Evolutionary conservation across 495 filamentous ascomycete species (phyloP), one percentile per base, ranked within the genome.

Genomic region (Trichoderma asperelloides): DNA sequence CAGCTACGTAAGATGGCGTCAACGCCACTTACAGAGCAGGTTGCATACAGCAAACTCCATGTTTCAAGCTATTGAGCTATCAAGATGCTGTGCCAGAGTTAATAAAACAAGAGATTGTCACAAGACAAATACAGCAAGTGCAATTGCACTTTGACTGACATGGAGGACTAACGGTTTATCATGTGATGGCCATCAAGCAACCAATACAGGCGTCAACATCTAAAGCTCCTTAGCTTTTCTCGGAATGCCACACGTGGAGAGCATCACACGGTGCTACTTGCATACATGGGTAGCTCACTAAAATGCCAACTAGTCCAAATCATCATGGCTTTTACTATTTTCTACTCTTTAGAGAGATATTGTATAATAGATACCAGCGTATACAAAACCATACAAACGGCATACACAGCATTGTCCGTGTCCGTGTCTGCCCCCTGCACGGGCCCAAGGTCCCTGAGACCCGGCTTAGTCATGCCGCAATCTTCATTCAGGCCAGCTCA

Each of bases 391-490:
- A n/a, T n/a, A 43, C 43, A 47, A 47, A 18, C 43, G 8, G 15
- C 43, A n/a, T n/a, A n/a, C n/a, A n/a, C n/a, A n/a, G n/a, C n/a
- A n/a, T n/a, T n/a, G n/a, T n/a, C n/a, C n/a, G 47, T 51, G 6
- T 51, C 18, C 6, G 15, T 60, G 55, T 21, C 25, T 57, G 21
- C 27, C 23, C 25, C 55, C 47, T 51, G 47, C 47, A 51, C 47
- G 47, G 47, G n/a, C n/a, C 47, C 47, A 51, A 16, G 7, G 55
- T 28, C 55, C 55, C 23, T 30, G 23, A 60, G 25, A 15, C 43
- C 43, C 55, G 47, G 55, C 55, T 60, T 60, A 60, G 55, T 60
- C 55, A 60, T 60, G 55, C 25, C 55, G 25, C 47, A 51, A 11
- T 12, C n/a, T 27, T 30, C 55, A 60, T 27, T 60, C 27, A 60